Conservation (phyloP, 2,329 filamentous ascomycete species). For the Juglanconis sp. region DNA sequence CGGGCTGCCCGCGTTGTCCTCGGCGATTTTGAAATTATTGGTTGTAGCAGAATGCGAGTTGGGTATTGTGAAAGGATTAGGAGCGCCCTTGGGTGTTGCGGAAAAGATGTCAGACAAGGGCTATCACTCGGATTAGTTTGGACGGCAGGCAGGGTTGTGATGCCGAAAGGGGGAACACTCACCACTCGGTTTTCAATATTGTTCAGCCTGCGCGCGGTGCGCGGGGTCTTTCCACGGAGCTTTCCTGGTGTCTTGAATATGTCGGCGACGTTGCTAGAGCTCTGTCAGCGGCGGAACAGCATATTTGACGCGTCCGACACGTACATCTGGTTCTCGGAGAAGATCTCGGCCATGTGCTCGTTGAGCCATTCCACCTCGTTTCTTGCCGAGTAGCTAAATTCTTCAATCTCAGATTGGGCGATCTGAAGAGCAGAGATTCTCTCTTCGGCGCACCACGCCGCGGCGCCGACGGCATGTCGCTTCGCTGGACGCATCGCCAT, state of each 20-base stretch:
- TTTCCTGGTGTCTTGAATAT: slow-evolving; percentile 94
- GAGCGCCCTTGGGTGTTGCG: slow-evolving; percentile 50
- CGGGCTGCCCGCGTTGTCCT: slow-evolving; percentile 41
- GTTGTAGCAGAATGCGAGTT: slow-evolving; percentile 48
- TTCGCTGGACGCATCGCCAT: slow-evolving; percentile 47
- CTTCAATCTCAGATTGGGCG: slow-evolving; percentile 78
- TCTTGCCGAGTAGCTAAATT: slow-evolving; percentile 85
- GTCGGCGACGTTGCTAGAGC: slow-evolving; percentile 76
- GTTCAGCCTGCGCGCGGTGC: slow-evolving; percentile 62
- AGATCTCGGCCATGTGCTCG: slow-evolving; percentile 95
- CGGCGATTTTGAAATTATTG: slow-evolving; percentile 57
- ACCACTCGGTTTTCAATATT: slow-evolving; percentile 61
- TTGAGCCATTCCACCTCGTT: slow-evolving; percentile 98
- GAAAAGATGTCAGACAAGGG: slow-evolving; percentile 60
- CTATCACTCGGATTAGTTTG: slow-evolving; percentile 37
- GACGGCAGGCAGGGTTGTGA: neutral
- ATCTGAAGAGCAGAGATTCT: slow-evolving; percentile 74
- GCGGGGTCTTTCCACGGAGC: slow-evolving; percentile 75
- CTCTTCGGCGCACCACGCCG: slow-evolving; percentile 83
- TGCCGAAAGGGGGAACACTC: slow-evolving; percentile 29
- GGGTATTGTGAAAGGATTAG: slow-evolving; percentile 52
- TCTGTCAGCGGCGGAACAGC: neutral
- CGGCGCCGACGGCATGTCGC: slow-evolving; percentile 71
- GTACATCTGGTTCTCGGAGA: slow-evolving; percentile 82
- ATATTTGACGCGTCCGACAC: slow-evolving; percentile 32